Evolutionary conservation across 2,329 filamentous ascomycete species (phyloP), one percentile per base, ranked within the genome.

Genomic region (Colletotrichum tabaci): DNA sequence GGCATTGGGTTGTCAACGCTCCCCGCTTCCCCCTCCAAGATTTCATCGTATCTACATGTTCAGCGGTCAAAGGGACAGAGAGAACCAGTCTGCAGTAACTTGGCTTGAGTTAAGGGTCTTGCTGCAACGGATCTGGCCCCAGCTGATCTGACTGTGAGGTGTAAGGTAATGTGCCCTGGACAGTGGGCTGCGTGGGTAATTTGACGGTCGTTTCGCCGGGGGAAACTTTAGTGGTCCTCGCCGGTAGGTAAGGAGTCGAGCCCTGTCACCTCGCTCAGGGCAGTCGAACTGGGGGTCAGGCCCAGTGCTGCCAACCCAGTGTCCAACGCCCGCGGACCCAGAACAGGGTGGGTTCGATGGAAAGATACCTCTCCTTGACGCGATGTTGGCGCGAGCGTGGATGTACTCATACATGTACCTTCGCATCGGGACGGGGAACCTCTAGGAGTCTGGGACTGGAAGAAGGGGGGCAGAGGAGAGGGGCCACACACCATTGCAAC

Each of bases 161-260:
- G 47, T 71, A 66, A 71, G 53, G 65, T 64, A 53, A 68, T 63
- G 30, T 67, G 64, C 67, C 57, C 67, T 71, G 57, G 38, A 52
- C 40, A 42, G 69, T 72, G 58, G 58, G 67, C 49, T 67, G 57
- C 58, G 68, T 52, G 35, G 68, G 52, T 62, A 52, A 58, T 38
- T 46, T 57, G 50, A 56, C 56, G 56, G 63, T 40, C 35, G 35
- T 65, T 35, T 68, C 42, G 65, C 53, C n/a, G 52, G 47, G 65
- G 58, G 46, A 56, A 62, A 60, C 57, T 68, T 21, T 38, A 61
- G 67, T 67, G 58, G 68, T 18, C 57, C 58, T 68, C 53, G 53
- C 58, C 46, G 63, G 67, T 46, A 56, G 63, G 67, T 46, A 56
- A 49, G 44, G 35, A 42, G 57, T 40, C 49, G 53, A 65, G 63